Base-by-base conservation (phyloP, 2,329 filamentous ascomycete species). In the Aaosphaeria arxii region DNA sequence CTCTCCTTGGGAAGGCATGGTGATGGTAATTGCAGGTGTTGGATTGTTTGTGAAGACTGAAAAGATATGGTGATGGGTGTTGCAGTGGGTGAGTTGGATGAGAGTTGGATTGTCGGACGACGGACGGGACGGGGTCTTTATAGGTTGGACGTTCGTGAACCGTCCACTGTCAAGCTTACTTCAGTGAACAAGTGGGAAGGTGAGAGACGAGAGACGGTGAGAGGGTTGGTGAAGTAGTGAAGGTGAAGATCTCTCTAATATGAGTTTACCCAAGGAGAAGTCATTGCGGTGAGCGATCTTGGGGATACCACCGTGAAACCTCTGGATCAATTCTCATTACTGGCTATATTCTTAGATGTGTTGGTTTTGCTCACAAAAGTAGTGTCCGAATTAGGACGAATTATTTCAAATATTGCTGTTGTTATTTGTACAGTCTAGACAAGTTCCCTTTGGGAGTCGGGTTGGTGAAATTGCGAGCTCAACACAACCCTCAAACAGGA, bases 1-100 rank as follows among this genome's bases (percentile, higher is more conserved):
- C 24, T 68, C 63, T 6, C 54, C 50, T 5, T 62, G 55, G 5
- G 57, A 55, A 11, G 64, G 61, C 66, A 69, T 70, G 30, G 39
- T 49, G 40, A 13, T 24, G 7, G 17, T 43, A 29, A 30, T 11
- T 43, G 41, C 11, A 17, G 30, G 17, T 33, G 6, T 24, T 17
- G 11, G 36, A 44, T 11, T 13, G 31, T n/a, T 41, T 24, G 43
- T 43, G 29, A 31, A 11, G 31, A 30, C 29, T 43, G 41, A 11
- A 39, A 32, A 29, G 43, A n/a, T 24, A 24, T 41, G 7, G 39
- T 2, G 11, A 24, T 41, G 41, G 41, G 11, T 30, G 29, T 24
- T 17, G 11, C 11, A 32, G 24, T 43, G 41, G 41, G 11, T 30
- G 41, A 40, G 39, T 7, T 30, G 41, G 3, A 7, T 9, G 41